Evolutionary conservation across 1,284 basidiomycete genomes (phyloP), one percentile per base, ranked within the genome.

Genomic region (Boletus subluridellus): DNA sequence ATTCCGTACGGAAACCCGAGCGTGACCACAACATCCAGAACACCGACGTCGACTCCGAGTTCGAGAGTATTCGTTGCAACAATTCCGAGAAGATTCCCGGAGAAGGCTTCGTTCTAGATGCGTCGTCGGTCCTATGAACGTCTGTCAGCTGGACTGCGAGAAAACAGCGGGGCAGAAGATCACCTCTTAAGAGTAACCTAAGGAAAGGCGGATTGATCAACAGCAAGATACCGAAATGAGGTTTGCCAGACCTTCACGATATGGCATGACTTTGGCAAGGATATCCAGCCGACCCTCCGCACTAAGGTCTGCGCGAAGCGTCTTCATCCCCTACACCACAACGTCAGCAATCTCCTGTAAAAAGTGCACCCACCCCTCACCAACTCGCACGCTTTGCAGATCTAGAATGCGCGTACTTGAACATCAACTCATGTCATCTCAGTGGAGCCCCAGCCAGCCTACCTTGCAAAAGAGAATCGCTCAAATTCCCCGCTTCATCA

Each of bases 91-190:
- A 95, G 76, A 61, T 84, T 81, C 0, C 94, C 93, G 2, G 85
- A 86, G 68, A 95, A 95, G 32, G 95, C 94, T 65, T 95, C 90
- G 51, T 84, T 78, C 69, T 96, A 94, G 50, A 96, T 95, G 62
- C 78, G 80, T 32, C 94, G 82, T 37, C 94, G 84, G 69, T 95
- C 93, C 84, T 93, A 65, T 3, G 45, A 60, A 53, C 34, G 48
- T 32, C 8, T 52, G 26, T 71, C 9, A 65, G 38, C 28, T 32
- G 21, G 21, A 21, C 21, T 21, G 21, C 21, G 21, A 21, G 21
- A 21, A 21, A 21, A 21, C 21, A 21, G 37, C 52, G 37, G 15
- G 74, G 71, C 64, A 35, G 11, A n/a, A 11, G 15, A 34, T 17
- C 51, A 82, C 82, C 64, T 80, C 74, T 54, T 79, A 80, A n/a